Evolutionary conservation across 345 rosid species (phyloP), one percentile per base, ranked within the genome.

Genomic region (Bretschneidera sinensis): DNA sequence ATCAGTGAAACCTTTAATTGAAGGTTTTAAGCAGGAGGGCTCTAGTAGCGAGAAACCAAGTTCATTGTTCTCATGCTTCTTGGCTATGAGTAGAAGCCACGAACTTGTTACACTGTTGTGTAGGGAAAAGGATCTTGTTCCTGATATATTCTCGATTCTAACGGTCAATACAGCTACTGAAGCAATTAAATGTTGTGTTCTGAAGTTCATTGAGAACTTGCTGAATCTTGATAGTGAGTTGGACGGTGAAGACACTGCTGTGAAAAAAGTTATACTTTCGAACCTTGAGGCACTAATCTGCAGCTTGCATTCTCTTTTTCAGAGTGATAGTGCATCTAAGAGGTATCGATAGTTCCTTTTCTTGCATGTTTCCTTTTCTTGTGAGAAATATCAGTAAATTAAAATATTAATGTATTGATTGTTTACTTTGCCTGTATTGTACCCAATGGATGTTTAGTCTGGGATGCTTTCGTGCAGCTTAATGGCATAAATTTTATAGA

Each of bases 31-130:
- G 86, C 85, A 82, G 64, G 95, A 88, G 70, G 92, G 97, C 65
- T 83, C 97, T 63, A 94, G 97, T 65, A 94, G 99, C 52, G 87
- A 86, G 81, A 94, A 81, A 76, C 90, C 96, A 43, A 94, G 97
- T 72, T 83, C 97, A 18, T 72, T 94, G 67, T 88, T 94, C 69
- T 86, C 86, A 48, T 86, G 92, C 81, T 88, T 94, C 77, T 63
- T 86, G 78, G 84, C 97, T n/a, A 94, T 94, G 96, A 94, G 97
- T 74, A 78, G 74, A 70, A 84, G 87, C 78, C 75, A 52, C 68
- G 70, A 72, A 49, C 92, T 88, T 1, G 83, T 88, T 18, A 63
- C 83, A 17, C 74, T 83, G 58, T 68, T 94, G 66, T 66, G 56
- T 62, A 77, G 95, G 78, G 91, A 83, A 78, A 71, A 67, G 61